Base-by-base conservation (phyloP, 768 basidiomycete genomes). In the Suillus tomentosus region DNA sequence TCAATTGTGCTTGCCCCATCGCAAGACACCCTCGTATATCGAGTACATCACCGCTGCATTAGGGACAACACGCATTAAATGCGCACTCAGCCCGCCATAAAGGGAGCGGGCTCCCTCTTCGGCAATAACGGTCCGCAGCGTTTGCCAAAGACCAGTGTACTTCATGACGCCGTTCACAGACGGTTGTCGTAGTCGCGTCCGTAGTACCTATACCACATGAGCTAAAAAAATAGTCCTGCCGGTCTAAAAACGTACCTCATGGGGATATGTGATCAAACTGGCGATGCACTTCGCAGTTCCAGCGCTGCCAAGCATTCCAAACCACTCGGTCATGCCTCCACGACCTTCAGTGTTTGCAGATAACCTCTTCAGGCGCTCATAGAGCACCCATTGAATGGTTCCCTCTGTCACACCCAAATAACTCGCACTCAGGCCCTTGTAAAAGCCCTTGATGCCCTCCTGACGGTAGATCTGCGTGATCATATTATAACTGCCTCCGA, bases 41-140 rank as follows among this genome's bases (percentile, higher is more conserved):
- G 88, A 88, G 79, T 90, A 99, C 96, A 99, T 98, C 67, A 96
- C 93, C 1, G 91, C 92, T 0, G 96, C 96, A 69, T 99, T 99
- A 8, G 96, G 96, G 4, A 99, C 93, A 63, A 98, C 95, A 58
- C 97, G 89, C 86, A 99, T 90, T 63, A 99, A 82, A 74, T 99
- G 97, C 0, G 97, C 95, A 61, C 89, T 91, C 62, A 99, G 84
- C 11, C 97, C 97, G 13, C 94, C 91, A 70, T 99, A 99, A 22
- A 99, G 74, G 5, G 91, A 87, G 48, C 87, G 82, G 2, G 86
- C 87, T 31, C 95, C 97, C 73, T 99, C 97, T 74, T 99, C 97
- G 4, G 85, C 86, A 47, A 96, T 83, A 64, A 99, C 87, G 6
- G 95, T 84, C 24, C 84, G 85, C 42, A 99, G 77, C 0, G 96